phyloP scores from a whole-genome alignment of 768 basidiomycete genomes.

The Termitomyces sp. region DNA sequence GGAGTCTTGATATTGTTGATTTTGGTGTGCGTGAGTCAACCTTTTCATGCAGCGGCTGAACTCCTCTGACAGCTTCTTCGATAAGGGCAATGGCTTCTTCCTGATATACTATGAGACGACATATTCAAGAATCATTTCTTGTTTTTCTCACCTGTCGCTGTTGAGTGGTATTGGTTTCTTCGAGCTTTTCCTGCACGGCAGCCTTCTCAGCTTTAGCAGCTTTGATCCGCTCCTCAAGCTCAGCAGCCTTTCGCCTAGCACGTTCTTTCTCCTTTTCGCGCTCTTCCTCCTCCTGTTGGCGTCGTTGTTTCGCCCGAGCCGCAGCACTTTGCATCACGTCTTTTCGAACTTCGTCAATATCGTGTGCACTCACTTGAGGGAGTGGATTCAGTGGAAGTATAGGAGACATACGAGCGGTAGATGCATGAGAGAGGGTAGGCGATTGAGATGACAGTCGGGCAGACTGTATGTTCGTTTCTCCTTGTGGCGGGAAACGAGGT shows the following conservation, averaged over 20 bases:
- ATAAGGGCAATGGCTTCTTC: conserved; percentile 36
- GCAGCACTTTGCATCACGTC: conserved; percentile 81
- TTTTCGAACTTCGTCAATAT: conserved; percentile 64
- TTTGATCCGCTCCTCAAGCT: conserved; percentile 65
- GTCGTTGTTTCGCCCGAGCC: conserved; percentile 72
- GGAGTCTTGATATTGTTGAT: conserved; percentile 20
- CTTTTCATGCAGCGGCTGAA: conserved; percentile 3
- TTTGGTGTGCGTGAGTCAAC: not conserved
- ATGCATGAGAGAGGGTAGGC: conserved; percentile 36
- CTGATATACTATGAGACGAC: conserved; percentile 12
- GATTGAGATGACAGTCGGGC: conserved; percentile 35
- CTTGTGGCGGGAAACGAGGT: conserved; percentile 27
- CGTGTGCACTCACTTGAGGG: conserved; percentile 29
- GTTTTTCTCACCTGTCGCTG: conserved; percentile 9
- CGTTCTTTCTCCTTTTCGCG: conserved; percentile 76
- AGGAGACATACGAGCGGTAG: conserved; percentile 31
- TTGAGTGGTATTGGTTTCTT: conserved; percentile 13
- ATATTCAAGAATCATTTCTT: not conserved
- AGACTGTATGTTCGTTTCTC: conserved; percentile 16
- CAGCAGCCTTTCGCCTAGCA: conserved; percentile 72
- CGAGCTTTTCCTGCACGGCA: conserved; percentile 16
- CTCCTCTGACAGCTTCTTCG: conserved; percentile 37
- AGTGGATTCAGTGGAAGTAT: conserved; percentile 22
- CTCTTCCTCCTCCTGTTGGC: conserved; percentile 80
- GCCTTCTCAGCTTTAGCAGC: conserved; percentile 30